phyloP scores from a whole-genome alignment of 345 rosid species.

The Pugionium cornutum region DNA sequence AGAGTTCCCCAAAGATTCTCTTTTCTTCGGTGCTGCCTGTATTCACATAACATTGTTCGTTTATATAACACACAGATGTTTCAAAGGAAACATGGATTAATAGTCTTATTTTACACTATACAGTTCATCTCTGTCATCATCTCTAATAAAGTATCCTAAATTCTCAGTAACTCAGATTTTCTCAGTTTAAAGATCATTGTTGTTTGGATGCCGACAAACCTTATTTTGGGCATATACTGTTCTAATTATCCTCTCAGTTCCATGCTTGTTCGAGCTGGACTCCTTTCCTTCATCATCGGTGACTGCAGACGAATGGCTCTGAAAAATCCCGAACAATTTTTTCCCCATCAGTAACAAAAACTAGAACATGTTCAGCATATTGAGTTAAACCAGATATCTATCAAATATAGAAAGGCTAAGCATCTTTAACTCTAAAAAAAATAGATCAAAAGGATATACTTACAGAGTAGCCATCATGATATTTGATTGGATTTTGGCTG shows the following conservation, averaged over 20 bases:
- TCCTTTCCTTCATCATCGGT: constrained; percentile 89
- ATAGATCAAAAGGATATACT: constrained; percentile 36
- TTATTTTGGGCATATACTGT: constrained; percentile 74
- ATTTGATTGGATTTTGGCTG: constrained; percentile 72
- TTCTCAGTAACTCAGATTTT: constrained; percentile 4
- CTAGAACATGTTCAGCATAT: not conserved
- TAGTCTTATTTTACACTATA: not conserved
- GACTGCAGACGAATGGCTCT: constrained; percentile 87
- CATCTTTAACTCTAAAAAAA: not conserved
- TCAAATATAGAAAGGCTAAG: not conserved
- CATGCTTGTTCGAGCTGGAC: constrained; percentile 45
- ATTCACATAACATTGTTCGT: constrained; percentile 24
- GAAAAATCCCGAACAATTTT: constrained; percentile 35
- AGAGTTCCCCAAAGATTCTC: constrained; percentile 40
- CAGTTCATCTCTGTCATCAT: not conserved
- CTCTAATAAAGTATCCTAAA: constrained; percentile 3
- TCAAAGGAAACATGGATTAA: not conserved
- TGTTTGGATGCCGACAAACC: constrained; percentile 44
- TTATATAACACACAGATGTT: not conserved
- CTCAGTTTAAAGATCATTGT: not conserved
- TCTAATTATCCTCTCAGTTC: constrained; percentile 61
- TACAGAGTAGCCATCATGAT: constrained; percentile 84
- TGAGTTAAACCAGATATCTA: constrained; percentile 11
- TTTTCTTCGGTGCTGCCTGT: constrained; percentile 57
- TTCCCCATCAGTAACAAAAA: constrained; percentile 16